phyloP scores from a whole-genome alignment of 805 yeast genomes.

The Yarrowia sp. region DNA sequence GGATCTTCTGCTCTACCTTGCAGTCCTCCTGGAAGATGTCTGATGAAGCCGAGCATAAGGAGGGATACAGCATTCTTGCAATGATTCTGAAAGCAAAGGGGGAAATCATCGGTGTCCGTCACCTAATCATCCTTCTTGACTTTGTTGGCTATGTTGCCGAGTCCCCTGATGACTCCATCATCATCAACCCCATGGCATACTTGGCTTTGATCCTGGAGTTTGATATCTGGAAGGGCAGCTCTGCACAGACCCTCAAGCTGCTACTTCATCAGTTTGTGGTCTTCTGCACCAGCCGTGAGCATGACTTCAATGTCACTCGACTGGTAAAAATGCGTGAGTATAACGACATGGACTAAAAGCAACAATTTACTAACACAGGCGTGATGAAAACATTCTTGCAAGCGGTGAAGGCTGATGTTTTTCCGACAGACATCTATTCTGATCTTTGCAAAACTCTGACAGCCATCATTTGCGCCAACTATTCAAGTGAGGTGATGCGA shows the following conservation, averaged over 20 bases:
- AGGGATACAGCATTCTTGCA: constrained; percentile 18
- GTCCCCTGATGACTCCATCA: constrained; percentile 53
- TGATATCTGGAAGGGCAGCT: constrained; percentile 51
- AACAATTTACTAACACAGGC: constrained; percentile 10
- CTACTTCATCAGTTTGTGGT: constrained; percentile 57
- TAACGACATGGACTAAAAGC: no score
- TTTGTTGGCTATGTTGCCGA: constrained; percentile 55
- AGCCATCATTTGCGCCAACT: constrained; percentile 45
- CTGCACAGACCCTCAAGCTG: constrained; percentile 48
- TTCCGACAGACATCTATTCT: constrained; percentile 41
- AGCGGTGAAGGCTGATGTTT: constrained; percentile 45
- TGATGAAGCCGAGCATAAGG: constrained; percentile 13
- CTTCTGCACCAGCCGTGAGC: constrained; percentile 52
- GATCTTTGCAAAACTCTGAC: constrained; percentile 43
- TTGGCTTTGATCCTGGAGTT: constrained; percentile 58
- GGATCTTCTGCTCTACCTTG: not conserved
- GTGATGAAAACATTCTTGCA: constrained; percentile 48
- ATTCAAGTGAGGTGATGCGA: constrained; percentile 54
- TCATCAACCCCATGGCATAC: constrained; percentile 56
- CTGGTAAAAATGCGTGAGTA: constrained; percentile 48
- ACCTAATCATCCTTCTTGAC: constrained; percentile 47
- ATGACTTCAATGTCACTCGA: constrained; percentile 50
- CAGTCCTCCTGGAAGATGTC: constrained; percentile 21
- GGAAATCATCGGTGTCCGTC: not conserved
- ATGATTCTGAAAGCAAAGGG: constrained; percentile 31